Base-by-base conservation (phyloP, 2,329 filamentous ascomycete genomes). In the Xylaria sp. region DNA sequence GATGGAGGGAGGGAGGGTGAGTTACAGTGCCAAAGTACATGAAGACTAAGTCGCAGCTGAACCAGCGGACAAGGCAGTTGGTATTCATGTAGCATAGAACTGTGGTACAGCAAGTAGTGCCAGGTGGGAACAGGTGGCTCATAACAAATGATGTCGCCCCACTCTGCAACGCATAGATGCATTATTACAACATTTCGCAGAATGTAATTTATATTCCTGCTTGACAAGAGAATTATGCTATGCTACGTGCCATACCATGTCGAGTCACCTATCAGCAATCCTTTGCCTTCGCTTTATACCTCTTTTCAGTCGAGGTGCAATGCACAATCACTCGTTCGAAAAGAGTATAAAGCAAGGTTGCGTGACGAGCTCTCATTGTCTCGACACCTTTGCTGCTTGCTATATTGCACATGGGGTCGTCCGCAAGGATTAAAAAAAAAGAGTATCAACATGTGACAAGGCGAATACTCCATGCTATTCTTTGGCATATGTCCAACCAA, bases 401-500 rank as follows among this genome's bases (percentile, higher is more conserved):
- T 66, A 66, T 63, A 56, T 25, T 38, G 50, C 31, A 31, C 36
- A 15, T 31, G 17, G 44, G 25, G 25, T 60, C 45, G 45, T 62
- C 49, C 45, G 38, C 59, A 62, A 31, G 33, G 10, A 45, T 25
- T 59, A 44, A 51, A 55, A 36, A 67, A 55, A 45, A 58, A 47
- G 36, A 44, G 49, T 45, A 53, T 58, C 31, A 45, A 55, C 11
- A 59, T 50, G 27, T 42, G 29, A 64, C 27, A 15, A 38, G 27
- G 50, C 38, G 58, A 56, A 39, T 44, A 15, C 38, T 15, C 25
- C 45, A 22, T 54, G 42, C 13, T 22, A 50, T 44, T 5, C 36
- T 33, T 20, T 15, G 27, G 47, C 31, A 44, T 31, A 33, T 68
- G 55, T 66, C 63, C 63, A 68, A 61, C 25, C 15, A 5, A 31